Percentiles rank a stretch among this genome's conserved stretches.
Conservation (phyloP, 164 flowering plant genomes). For the Sedum album region DNA sequence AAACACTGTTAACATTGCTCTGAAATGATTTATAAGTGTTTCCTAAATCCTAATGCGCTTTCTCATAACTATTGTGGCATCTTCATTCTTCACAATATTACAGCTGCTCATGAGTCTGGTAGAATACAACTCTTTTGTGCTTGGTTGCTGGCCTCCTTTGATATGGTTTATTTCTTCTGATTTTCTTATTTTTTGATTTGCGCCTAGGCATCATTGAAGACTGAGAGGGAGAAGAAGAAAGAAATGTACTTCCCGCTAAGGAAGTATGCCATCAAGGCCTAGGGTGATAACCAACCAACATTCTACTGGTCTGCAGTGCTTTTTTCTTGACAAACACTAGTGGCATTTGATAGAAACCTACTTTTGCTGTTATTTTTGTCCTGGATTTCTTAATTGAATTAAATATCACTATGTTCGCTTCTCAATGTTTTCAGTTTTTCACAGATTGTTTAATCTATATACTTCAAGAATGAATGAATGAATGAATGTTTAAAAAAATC, state of each 20-base stretch:
- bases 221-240: constrained; percentile 41
- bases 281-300: constrained; percentile 13
- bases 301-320: neutral
- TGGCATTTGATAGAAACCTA: neutral
- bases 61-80: too few relatives aligned
- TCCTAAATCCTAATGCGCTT: too few relatives aligned
- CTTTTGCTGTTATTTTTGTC: neutral
- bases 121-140: too few relatives aligned
- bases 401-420: too few relatives aligned
- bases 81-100: too few relatives aligned
- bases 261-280: constrained; percentile 42
- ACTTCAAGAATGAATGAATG: too few relatives aligned
- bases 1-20: too few relatives aligned
- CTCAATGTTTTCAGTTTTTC: too few relatives aligned
- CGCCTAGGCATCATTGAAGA: constrained; percentile 56
- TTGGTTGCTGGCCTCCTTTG: neutral
- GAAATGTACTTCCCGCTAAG: constrained; percentile 45
- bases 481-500: too few relatives aligned
- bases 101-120: too few relatives aligned
- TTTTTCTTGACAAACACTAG: neutral
- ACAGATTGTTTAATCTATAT: too few relatives aligned
- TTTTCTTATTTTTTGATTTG: neutral
- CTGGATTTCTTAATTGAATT: neutral
- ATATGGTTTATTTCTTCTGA: neutral
- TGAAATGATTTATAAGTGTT: too few relatives aligned